These are phyloP conservation scores for Poronia punctata DNA, from an alignment of 495 filamentous ascomycete species.

Conservation along the genomic window DNA sequence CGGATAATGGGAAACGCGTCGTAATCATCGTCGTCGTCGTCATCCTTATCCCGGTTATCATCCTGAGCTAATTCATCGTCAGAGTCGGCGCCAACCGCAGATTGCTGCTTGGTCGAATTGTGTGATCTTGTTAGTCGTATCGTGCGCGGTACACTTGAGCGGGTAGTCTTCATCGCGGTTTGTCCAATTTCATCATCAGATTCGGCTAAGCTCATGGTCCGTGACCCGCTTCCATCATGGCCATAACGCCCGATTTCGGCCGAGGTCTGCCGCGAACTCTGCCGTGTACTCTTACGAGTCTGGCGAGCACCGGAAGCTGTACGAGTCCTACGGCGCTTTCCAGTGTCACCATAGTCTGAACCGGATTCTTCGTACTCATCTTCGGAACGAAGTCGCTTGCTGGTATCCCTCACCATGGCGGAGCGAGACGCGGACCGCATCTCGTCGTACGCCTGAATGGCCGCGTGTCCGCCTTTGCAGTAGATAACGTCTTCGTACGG, in stretches of 20 bases:
- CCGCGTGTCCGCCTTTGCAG: constrained; percentile 10
- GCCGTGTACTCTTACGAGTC: constrained; percentile 16
- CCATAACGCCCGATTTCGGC: constrained; percentile 8
- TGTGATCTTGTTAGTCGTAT: constrained; percentile 14
- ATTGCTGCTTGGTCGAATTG: neutral
- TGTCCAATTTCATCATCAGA: too few species aligned
- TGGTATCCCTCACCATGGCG: neutral
- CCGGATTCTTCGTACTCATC: constrained; percentile 27
- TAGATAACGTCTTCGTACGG: constrained; percentile 10
- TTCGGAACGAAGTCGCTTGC: constrained; percentile 15
- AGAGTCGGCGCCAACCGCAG: constrained; percentile 23
- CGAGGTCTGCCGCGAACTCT: constrained; percentile 18
- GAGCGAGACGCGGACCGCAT: neutral
- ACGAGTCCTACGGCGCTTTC: constrained; percentile 1
- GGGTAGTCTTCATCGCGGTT: too few species aligned
- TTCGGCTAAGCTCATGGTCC: constrained; percentile 1
- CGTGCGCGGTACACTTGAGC: neutral
- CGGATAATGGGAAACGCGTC: constrained; percentile 27
- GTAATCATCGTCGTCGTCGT: constrained; percentile 19
- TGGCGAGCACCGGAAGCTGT: neutral
- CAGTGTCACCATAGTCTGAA: constrained; percentile 12
- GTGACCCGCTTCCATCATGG: constrained; percentile 3
- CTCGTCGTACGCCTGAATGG: constrained; percentile 4
- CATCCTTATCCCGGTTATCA: constrained; percentile 8
- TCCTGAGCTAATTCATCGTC: constrained; percentile 36